Percentiles rank a stretch among this genome's conserved stretches.
These are phyloP conservation scores for Colletotrichum sp. DNA, from an alignment of 2,329 filamentous ascomycete species.

Conservation along the genomic window DNA sequence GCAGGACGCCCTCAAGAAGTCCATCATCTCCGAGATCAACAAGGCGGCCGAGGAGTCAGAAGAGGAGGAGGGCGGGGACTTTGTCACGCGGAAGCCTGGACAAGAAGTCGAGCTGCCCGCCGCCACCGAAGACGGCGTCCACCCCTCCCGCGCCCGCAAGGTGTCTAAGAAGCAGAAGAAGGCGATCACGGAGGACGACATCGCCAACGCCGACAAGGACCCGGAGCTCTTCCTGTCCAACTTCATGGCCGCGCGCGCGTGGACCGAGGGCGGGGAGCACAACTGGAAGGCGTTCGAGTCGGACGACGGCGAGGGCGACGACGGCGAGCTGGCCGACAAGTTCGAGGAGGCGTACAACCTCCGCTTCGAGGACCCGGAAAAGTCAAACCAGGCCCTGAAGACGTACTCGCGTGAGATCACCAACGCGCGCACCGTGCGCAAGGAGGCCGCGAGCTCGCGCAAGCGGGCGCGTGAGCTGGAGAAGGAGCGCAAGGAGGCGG, in stretches of 20 bases:
- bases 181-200: slow-evolving; percentile 61
- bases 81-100: slow-evolving; percentile 75
- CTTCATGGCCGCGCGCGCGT: slow-evolving; percentile 90
- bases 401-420: slow-evolving; percentile 90
- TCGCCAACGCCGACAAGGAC: slow-evolving; percentile 82
- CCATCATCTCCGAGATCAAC: slow-evolving; percentile 82
- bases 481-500: slow-evolving; percentile 76
- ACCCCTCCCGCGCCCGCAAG: slow-evolving; percentile 57
- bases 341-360: slow-evolving; percentile 96
- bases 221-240: slow-evolving; percentile 94
- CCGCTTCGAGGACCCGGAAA: slow-evolving; percentile 90
- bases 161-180: slow-evolving; percentile 48
- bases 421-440: slow-evolving; percentile 81
- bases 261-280: slow-evolving; percentile 71
- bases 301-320: slow-evolving; percentile 81
- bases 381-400: slow-evolving; percentile 85
- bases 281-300: slow-evolving; percentile 87
- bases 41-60: slow-evolving; percentile 60
- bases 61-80: slow-evolving; percentile 64
- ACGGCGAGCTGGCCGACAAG: slow-evolving; percentile 68
- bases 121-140: slow-evolving; percentile 48
- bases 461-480: slow-evolving; percentile 82
- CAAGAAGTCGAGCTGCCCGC: slow-evolving; percentile 29
- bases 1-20: slow-evolving; percentile 81
- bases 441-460: slow-evolving; percentile 79